These are phyloP conservation scores for Orbilia quercus DNA, from an alignment of 2,329 filamentous ascomycete species.

Conservation along the genomic window DNA sequence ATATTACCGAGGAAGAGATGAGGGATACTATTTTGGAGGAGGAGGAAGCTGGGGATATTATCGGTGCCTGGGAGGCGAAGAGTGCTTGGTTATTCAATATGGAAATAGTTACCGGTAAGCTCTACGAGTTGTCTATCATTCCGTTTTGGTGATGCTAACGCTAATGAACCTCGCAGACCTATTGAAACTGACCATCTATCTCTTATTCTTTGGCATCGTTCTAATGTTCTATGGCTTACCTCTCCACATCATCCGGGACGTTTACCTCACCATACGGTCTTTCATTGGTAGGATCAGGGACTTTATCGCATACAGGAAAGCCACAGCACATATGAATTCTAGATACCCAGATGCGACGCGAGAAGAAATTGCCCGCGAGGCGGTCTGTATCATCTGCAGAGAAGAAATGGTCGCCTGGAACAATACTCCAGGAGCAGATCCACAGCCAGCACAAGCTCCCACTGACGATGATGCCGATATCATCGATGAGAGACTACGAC, in stretches of 20 bases:
- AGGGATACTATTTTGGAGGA: constrained; percentile 66
- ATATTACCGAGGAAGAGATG: constrained; percentile 77
- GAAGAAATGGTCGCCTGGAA: constrained; percentile 92
- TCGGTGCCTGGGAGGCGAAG: constrained; percentile 90
- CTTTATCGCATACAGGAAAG: constrained; percentile 87
- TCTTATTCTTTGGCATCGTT: constrained; percentile 91
- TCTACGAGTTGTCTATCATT: constrained; percentile 5
- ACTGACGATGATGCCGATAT: constrained; percentile 60
- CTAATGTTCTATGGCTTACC: constrained; percentile 94
- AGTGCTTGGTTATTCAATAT: constrained; percentile 90
- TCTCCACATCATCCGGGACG: constrained; percentile 94
- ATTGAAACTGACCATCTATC: constrained; percentile 87
- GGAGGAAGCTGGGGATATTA: constrained; percentile 75
- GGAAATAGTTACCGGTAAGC: constrained; percentile 81
- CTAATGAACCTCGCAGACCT: constrained; percentile 72
- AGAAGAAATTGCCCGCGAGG: constrained; percentile 84
- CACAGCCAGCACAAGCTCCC: constrained; percentile 56
- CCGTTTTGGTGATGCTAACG: not conserved
- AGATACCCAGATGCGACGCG: constrained; percentile 88
- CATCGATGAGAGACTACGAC: constrained; percentile 72
- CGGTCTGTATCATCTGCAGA: constrained; percentile 96
- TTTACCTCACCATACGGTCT: constrained; percentile 91
- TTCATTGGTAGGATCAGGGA: constrained; percentile 91
- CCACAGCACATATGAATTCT: constrained; percentile 91
- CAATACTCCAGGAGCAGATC: constrained; percentile 65